Conservation (phyloP, 2,329 filamentous ascomycete species). For the Fusarium sp. region DNA sequence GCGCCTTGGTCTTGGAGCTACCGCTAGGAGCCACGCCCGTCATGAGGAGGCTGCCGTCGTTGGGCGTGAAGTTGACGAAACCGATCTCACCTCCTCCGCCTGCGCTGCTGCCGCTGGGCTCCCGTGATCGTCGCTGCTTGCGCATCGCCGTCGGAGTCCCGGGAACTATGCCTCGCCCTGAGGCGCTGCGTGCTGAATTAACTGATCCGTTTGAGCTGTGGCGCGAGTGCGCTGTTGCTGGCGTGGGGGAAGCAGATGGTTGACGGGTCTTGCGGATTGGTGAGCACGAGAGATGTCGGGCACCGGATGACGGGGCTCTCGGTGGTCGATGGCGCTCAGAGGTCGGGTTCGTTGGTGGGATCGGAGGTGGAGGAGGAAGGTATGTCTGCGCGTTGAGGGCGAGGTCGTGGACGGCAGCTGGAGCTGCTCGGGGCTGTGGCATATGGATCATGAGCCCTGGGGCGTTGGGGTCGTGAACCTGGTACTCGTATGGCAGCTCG, state of each 20-base stretch:
- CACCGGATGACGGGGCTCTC: slow-evolving; percentile 66
- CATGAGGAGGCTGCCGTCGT: slow-evolving; percentile 82
- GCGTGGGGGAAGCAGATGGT: slow-evolving; percentile 56
- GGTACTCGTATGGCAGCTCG: slow-evolving; percentile 57
- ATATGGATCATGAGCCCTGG: slow-evolving; percentile 66
- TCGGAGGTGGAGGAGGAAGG: slow-evolving; percentile 49
- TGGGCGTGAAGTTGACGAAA: slow-evolving; percentile 92
- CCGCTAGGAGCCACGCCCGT: slow-evolving; percentile 92
- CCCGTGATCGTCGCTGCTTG: slow-evolving; percentile 54
- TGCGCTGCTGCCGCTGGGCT: slow-evolving; percentile 48
- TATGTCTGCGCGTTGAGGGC: slow-evolving; percentile 51
- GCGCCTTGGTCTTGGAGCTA: slow-evolving; percentile 92
- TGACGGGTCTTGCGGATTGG: slow-evolving; percentile 58
- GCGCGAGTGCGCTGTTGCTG: slow-evolving; percentile 51
- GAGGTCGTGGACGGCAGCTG: slow-evolving; percentile 53
- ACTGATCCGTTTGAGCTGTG: slow-evolving; percentile 55
- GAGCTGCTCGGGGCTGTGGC: slow-evolving; percentile 58
- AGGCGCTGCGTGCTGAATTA: slow-evolving; percentile 51
- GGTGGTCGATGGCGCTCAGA: slow-evolving; percentile 60
- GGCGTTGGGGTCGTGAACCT: slow-evolving; percentile 45
- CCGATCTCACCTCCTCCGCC: slow-evolving; percentile 55
- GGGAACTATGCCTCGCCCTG: slow-evolving; percentile 52
- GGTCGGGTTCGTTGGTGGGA: slow-evolving; percentile 33
- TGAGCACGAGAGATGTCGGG: slow-evolving; percentile 58
- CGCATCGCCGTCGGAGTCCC: slow-evolving; percentile 55